These are phyloP conservation scores for Phytophthora sansomeana DNA, from an alignment of 352 stramenopile species.

Conservation along the genomic window DNA sequence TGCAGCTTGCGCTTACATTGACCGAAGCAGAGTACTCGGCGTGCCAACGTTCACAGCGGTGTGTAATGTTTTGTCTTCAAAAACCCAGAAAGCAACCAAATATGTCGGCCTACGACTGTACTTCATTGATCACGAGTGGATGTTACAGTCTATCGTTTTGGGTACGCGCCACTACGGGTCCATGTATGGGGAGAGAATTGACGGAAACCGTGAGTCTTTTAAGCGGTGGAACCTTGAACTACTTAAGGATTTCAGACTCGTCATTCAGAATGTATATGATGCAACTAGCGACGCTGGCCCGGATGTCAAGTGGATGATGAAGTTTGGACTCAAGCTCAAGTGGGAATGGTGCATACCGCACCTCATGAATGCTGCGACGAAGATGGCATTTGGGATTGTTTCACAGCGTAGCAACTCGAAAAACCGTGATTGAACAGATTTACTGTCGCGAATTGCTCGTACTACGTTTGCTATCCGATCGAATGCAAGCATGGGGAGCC, in stretches of 20 bases:
- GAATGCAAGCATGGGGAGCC: conserved; percentile 13
- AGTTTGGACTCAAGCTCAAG: neutral
- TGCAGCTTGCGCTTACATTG: neutral
- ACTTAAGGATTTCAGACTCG: neutral
- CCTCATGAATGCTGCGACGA: conserved; percentile 6
- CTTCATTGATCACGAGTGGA: conserved; percentile 3
- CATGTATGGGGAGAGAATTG: conserved; percentile 2
- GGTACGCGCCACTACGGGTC: neutral
- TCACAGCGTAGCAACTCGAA: neutral
- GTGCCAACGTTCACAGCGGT: neutral
- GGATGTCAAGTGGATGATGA: conserved; percentile 2
- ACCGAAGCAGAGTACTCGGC: neutral
- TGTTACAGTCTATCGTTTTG: conserved; percentile 3
- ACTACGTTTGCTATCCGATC: conserved; percentile 10
- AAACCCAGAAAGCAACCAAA: neutral
- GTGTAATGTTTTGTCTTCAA: neutral
- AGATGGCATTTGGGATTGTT: conserved; percentile 14
- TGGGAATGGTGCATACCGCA: conserved; percentile 8
- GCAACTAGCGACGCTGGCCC: neutral
- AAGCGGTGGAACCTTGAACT: conserved; percentile 4
- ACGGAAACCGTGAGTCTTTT: neutral
- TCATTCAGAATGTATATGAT: neutral
- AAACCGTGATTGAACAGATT: neutral
- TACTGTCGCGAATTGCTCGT: conserved; percentile 3
- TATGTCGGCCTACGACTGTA: conserved; percentile 5